Evolutionary conservation across 2,329 filamentous ascomycete genomes (phyloP), one percentile per base, ranked within the genome.

Genomic region (Aspergillus fijiensis): DNA sequence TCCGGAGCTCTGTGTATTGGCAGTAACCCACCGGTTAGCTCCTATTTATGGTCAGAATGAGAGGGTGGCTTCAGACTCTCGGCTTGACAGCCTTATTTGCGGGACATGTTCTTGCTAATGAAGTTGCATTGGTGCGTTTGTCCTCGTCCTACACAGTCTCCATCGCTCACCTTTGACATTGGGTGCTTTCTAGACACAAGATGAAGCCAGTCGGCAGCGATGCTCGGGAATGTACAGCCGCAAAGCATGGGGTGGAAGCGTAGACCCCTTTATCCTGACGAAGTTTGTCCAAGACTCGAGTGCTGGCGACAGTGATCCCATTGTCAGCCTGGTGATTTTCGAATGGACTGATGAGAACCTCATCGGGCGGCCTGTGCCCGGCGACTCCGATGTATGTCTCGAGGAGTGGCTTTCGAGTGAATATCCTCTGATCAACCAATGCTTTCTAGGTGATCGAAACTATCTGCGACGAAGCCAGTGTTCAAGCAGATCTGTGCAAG

Each of bases 151-250:
- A 16, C 39, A 7, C n/a, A 51, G 45, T 21, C 14, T 61, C 14
- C 19, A 51, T 27, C 25, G 42, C 49, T 61, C n/a, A 51, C 45
- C 45, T 16, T 48, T 55, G 19, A 45, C 19, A 49, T 45, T 33
- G 65, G 42, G 64, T 19, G 14, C 14, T 45, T 9, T 19, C 6
- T 65, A 96, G 91, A 89, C 91, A 75, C 84, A 95, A 73, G 86
- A 87, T 58, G 86, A 90, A 55, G 84, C 88, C 39, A 90, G 94
- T 72, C 84, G 87, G 71, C 90, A 96, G 80, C 86, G 89, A 85
- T 97, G 94, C 80, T 81, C 83, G 81, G 92, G 94, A 80, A 97
- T 98, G 93, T 98, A 97, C 81, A 93, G 90, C 79, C 88, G 87
- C 73, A 90, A 87, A 71, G 85, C 89, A 54, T 98, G 94, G 94